Base-by-base conservation (phyloP, 805 yeast genomes). In the Candida glaebosa region DNA sequence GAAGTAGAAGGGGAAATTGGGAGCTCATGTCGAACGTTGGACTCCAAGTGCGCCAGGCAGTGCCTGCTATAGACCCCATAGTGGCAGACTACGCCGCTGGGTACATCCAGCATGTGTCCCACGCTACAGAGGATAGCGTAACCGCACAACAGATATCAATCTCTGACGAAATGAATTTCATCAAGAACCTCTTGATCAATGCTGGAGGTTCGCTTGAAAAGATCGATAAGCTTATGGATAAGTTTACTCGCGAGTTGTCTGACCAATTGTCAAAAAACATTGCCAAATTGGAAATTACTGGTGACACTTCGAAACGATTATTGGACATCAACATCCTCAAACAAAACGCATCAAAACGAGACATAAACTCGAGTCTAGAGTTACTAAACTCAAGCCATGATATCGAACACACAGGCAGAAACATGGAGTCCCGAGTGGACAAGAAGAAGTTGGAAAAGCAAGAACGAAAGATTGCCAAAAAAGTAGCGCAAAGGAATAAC, bases 371-470 rank as follows among this genome's bases (percentile, higher is more conserved):
- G 3, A 81, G 90, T 3, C 73, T 89, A 50, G 89, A 87, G 4
- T 66, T 87, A 51, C 64, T 88, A 41, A 88, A 87, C 55, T 88
- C 89, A 12, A 75, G 84, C 12, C 78, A 80, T 46, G 96, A 89
- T 57, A 84, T 93, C 50, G 96, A 90, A 48, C 95, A 90, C 48
- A 75, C 95, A 0, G 96, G 96, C 43, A 79, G 96, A 65, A 81
- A 84, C 51, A 84, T 89, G 70, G 98, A 93, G 63, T 82, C 95
- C 34, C 79, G 95, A 57, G 99, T 93, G 33, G 99, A 93, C 63
- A 85, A 85, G 74, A 90, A 89, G 81, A 93, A 93, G 65, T 80
- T 93, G 55, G 96, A 90, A 60, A 93, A 91, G 65, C 99, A 96
- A 43, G 99, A 93, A 71, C 81, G 89, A 56, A 93, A 93, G 73